A percentile compares a stretch with the other conserved stretches of the same genome.
Evolutionary conservation across 345 rosid species (phyloP).

Genomic region (Eucalyptus lansdowneana): DNA sequence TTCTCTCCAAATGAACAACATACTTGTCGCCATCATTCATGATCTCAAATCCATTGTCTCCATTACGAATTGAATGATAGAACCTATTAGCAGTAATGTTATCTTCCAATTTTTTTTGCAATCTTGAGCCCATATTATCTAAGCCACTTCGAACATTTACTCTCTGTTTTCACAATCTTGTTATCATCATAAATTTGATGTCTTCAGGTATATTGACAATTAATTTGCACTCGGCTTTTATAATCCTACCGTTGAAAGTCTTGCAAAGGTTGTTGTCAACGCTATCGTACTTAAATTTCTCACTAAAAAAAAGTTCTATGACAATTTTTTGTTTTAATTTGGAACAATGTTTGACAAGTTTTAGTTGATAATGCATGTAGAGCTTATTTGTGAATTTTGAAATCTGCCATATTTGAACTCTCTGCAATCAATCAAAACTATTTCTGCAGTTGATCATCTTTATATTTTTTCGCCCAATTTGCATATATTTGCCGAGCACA

Average conservation of each 20-base stretch:
- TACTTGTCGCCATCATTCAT: too few species aligned
- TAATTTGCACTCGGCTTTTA: not conserved
- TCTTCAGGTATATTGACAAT: not conserved
- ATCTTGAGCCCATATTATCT: not conserved
- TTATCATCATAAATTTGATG: not conserved
- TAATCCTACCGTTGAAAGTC: not conserved
- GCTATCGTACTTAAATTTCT: too few species aligned
- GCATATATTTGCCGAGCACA: not conserved
- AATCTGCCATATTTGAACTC: too few species aligned
- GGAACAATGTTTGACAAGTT: not conserved
- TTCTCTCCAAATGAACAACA: too few species aligned
- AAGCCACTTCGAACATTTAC: not conserved
- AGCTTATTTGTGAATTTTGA: not conserved
- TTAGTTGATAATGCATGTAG: too few species aligned
- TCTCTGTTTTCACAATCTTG: not conserved
- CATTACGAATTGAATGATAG: not conserved
- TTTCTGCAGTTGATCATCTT: too few species aligned
- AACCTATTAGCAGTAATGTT: not conserved
- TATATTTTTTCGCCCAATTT: too few species aligned
- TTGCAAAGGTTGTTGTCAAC: not conserved
- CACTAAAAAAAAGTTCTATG: not conserved
- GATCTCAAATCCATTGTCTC: too few species aligned
- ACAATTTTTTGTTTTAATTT: too few species aligned
- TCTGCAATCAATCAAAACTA: not conserved
- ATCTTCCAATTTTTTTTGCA: not conserved